A percentile compares a stretch with the other conserved stretches of the same genome.
These are phyloP conservation scores for Metrosideros polymorpha DNA, from an alignment of 441 rosid genomes.

Conservation along the genomic window DNA sequence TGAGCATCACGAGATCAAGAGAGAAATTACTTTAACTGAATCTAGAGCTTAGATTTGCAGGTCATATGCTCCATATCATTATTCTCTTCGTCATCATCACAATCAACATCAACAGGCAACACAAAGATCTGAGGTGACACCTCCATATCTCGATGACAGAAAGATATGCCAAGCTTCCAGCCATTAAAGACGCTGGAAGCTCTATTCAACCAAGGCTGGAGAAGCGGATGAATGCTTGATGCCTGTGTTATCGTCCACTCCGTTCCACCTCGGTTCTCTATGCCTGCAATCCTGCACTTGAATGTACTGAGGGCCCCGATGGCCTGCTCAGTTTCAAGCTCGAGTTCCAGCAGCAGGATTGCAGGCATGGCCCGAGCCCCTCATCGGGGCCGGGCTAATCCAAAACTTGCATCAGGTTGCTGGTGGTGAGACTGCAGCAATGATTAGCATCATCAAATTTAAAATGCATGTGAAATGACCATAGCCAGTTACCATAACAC, in stretches of 20 bases:
- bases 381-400: conserved; percentile 96
- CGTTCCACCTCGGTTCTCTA: conserved; percentile 32
- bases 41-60: not conserved
- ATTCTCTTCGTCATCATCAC: not conserved
- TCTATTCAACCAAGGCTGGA: conserved; percentile 27
- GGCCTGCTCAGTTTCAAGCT: conserved; percentile 17
- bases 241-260: conserved; percentile 5
- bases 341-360: conserved; percentile 42
- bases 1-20: not conserved
- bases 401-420: conserved; percentile 69
- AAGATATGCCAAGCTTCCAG: not conserved
- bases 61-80: not conserved
- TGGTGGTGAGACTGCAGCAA: conserved; percentile 42
- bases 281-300: conserved; percentile 58
- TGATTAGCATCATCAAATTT: conserved; percentile 1
- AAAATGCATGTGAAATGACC: not conserved
- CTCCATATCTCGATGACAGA: not conserved
- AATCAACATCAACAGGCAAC: not conserved
- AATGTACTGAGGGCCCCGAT: not conserved
- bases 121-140: not conserved
- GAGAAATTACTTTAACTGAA: not conserved
- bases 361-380: conserved; percentile 97
- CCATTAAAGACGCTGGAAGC: conserved; percentile 17
- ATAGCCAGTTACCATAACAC: not conserved
- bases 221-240: conserved; percentile 7